Conservation (phyloP, 441 rosid species). For the Populus hybrid region DNA sequence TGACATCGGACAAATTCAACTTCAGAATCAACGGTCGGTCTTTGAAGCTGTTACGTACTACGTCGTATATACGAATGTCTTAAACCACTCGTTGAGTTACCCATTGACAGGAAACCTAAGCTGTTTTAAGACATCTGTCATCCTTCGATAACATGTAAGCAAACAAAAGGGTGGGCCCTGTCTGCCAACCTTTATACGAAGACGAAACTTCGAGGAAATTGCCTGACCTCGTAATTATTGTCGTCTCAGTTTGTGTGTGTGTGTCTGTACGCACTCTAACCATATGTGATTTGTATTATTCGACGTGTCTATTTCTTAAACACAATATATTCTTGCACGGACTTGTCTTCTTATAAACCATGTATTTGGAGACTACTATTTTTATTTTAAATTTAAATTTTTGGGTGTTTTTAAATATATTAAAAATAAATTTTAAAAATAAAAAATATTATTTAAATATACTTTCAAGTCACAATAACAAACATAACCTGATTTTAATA, state of each 20-base stretch:
- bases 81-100: not conserved
- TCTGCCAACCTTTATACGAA: not conserved
- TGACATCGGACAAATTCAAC: not conserved
- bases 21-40: not conserved
- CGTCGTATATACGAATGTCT: too few relatives aligned
- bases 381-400: too few relatives aligned
- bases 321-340: not conserved
- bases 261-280: too few relatives aligned
- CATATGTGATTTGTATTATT: too few relatives aligned
- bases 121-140: not conserved
- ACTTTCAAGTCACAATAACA: too few relatives aligned
- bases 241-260: too few relatives aligned
- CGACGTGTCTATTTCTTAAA: too few relatives aligned
- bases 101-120: not conserved
- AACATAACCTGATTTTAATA: too few relatives aligned
- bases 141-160: not conserved
- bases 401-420: too few relatives aligned
- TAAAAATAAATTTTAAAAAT: too few relatives aligned
- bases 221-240: not conserved
- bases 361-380: not conserved
- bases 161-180: not conserved
- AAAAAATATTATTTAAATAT: too few relatives aligned
- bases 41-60: too few relatives aligned
- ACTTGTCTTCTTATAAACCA: not conserved
- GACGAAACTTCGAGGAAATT: constrained; percentile 14